Evolutionary conservation across 2,329 filamentous ascomycete species (phyloP).

Genomic region (Cytospora chrysosperma): DNA sequence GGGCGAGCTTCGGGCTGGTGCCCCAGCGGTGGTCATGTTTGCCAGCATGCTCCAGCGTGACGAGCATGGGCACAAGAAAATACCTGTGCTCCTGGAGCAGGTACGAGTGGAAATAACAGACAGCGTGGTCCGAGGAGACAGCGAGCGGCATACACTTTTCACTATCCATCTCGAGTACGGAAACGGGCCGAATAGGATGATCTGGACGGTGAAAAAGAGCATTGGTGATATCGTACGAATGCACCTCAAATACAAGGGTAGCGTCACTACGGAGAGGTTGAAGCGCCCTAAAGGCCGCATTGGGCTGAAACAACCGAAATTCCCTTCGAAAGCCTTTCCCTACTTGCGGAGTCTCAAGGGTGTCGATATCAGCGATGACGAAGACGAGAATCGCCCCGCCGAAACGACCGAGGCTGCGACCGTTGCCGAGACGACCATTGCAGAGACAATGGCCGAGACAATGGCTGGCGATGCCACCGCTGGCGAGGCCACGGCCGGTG

Average conservation of each 20-base stretch:
- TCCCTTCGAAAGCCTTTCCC: conserved; percentile 85
- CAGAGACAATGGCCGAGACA: conserved; percentile 26
- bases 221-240: conserved; percentile 89
- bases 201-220: conserved; percentile 87
- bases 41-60: conserved; percentile 98
- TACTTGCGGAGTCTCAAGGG: conserved; percentile 81
- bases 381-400: conserved; percentile 48
- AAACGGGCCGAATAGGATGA: conserved; percentile 92
- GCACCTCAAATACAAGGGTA: conserved; percentile 89
- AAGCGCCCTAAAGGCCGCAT: conserved; percentile 63
- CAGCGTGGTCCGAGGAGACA: conserved; percentile 64
- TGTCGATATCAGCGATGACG: conserved; percentile 76
- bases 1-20: conserved; percentile 89
- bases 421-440: conserved; percentile 26
- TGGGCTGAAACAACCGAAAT: conserved; percentile 80
- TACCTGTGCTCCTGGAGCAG: conserved; percentile 93
- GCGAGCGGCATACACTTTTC: conserved; percentile 77
- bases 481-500: conserved; percentile 43
- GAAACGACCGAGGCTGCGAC: conserved; percentile 28
- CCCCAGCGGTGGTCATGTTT: conserved; percentile 88
- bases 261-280: conserved; percentile 73
- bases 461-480: conserved; percentile 41
- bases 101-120: conserved; percentile 85
- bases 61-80: conserved; percentile 91
- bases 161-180: conserved; percentile 94